phyloP scores from a whole-genome alignment of 345 rosid genomes.

The Murraya koenigii region DNA sequence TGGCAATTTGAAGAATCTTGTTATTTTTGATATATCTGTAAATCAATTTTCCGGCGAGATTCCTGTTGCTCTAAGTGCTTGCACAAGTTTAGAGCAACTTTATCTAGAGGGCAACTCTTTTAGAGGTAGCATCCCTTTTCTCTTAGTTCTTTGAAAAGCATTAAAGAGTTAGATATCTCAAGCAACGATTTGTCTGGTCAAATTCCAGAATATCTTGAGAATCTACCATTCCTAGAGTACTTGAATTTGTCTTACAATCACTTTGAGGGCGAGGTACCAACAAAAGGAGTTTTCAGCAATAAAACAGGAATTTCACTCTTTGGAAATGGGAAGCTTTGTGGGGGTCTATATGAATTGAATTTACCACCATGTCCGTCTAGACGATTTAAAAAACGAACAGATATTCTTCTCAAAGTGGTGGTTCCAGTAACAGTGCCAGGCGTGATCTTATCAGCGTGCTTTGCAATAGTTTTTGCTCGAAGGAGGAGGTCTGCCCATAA shows the following conservation, averaged over 20 bases:
- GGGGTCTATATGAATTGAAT: slow-evolving; percentile 12
- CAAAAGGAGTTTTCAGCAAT: slow-evolving; percentile 12
- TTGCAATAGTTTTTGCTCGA: background rate
- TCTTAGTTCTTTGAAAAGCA: background rate
- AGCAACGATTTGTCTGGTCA: no score
- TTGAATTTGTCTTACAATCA: slow-evolving; percentile 17
- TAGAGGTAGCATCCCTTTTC: slow-evolving; percentile 6
- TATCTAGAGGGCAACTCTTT: background rate
- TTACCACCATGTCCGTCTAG: slow-evolving; percentile 4
- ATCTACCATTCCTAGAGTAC: background rate
- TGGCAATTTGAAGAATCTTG: slow-evolving; percentile 7
- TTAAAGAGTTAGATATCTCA: no score
- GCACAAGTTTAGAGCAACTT: background rate
- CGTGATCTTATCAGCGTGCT: background rate
- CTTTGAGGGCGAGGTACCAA: slow-evolving; percentile 18
- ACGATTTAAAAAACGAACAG: background rate
- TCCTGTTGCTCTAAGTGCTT: slow-evolving; percentile 2
- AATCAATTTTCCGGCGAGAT: background rate
- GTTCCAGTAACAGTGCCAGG: background rate
- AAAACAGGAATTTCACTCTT: background rate
- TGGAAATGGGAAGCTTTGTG: slow-evolving; percentile 21
- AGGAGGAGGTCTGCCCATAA: background rate
- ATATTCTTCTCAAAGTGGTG: background rate
- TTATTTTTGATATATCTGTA: slow-evolving; percentile 7
- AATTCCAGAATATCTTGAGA: no score